These are phyloP conservation scores for Porphyra umbilicalis DNA, from an alignment of 31 red algal genomes.

Conservation along the genomic window DNA sequence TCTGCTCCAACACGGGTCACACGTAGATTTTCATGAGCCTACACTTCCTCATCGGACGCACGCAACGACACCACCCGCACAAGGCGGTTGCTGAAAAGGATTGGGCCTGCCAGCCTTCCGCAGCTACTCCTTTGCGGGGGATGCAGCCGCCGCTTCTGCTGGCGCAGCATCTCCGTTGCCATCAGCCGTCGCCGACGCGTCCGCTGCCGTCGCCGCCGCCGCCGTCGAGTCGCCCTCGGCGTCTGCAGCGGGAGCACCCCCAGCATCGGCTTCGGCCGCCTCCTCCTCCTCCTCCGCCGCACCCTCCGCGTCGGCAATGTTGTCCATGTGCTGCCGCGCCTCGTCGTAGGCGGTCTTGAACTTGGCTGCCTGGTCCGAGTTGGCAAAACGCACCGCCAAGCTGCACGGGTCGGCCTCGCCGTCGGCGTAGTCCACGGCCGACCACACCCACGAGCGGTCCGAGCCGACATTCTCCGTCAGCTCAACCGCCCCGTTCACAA, in stretches of 20 bases:
- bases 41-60: too few relatives aligned
- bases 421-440: slow-evolving; percentile 95
- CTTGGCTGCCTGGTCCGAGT: slow-evolving; percentile 62
- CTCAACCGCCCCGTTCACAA: slow-evolving; percentile 59
- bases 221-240: slow-evolving; percentile 1
- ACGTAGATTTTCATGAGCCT: too few relatives aligned
- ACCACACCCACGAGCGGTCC: slow-evolving; percentile 98
- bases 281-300: slow-evolving; percentile 7
- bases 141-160: neutral
- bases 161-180: neutral
- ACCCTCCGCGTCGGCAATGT: slow-evolving; percentile 4
- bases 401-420: slow-evolving; percentile 81
- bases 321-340: slow-evolving; percentile 50
- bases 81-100: neutral
- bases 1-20: too few relatives aligned
- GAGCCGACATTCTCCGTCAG: slow-evolving; percentile 96
- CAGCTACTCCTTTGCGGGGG: neutral
- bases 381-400: slow-evolving; percentile 89
- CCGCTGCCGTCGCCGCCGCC: slow-evolving; percentile 4
- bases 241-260: neutral
- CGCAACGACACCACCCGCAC: too few relatives aligned
- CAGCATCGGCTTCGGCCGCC: slow-evolving; percentile 4
- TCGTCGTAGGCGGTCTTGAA: slow-evolving; percentile 83
- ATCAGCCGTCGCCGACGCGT: neutral
- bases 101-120: neutral